These are phyloP conservation scores for Themeda triandra DNA, from an alignment of 176 grass and related monocot species.

Conservation along the genomic window DNA sequence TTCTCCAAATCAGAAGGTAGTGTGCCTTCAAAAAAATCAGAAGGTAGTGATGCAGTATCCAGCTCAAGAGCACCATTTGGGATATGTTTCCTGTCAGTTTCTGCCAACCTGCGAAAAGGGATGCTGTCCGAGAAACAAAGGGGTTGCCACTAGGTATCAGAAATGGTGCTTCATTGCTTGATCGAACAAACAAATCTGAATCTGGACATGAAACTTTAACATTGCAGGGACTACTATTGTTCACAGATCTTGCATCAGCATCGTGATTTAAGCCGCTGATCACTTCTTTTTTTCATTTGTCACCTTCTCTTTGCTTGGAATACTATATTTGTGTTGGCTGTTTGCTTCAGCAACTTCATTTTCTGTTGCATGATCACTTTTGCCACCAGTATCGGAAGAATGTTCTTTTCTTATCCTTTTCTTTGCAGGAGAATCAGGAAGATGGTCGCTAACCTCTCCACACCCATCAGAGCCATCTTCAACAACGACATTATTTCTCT, in stretches of 20 bases:
- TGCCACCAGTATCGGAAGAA: constrained; percentile 10
- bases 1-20: constrained; percentile 16
- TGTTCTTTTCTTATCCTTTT: constrained; percentile 25
- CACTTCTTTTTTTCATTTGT: constrained; percentile 28
- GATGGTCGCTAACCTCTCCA: not conserved
- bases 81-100: constrained; percentile 34
- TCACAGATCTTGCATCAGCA: not conserved
- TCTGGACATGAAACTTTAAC: constrained; percentile 38
- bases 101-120: constrained; percentile 39
- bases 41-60: constrained; percentile 60
- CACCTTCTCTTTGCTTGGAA: constrained; percentile 19
- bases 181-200: constrained; percentile 54
- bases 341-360: not conserved
- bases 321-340: constrained; percentile 3
- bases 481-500: constrained; percentile 28
- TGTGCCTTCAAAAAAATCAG: not conserved
- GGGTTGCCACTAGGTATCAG: constrained; percentile 48
- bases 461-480: constrained; percentile 35
- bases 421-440: constrained; percentile 1
- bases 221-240: not conserved
- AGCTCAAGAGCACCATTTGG: constrained; percentile 61
- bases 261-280: constrained; percentile 14
- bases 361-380: not conserved
- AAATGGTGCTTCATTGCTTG: constrained; percentile 33
- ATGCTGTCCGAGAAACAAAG: constrained; percentile 68